Percentiles rank a stretch among this genome's conserved stretches.
Evolutionary conservation across 2,329 filamentous ascomycete species (phyloP).

Genomic region (Moelleriella libera): DNA sequence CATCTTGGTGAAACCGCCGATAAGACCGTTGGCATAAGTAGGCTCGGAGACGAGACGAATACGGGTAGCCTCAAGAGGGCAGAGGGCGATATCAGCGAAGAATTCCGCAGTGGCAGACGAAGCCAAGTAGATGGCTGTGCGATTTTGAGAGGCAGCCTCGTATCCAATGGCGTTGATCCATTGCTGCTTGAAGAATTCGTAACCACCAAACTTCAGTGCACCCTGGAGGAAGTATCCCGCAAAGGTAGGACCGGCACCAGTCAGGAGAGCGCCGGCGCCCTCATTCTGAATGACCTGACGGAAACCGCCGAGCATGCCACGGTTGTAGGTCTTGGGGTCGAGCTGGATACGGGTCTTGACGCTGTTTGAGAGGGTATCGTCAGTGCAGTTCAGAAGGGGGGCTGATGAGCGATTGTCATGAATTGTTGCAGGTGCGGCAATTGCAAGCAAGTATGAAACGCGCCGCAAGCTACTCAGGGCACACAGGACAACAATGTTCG

Average conservation of each 20-base stretch:
- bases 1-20: slow-evolving; percentile 74
- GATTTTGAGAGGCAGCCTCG: slow-evolving; percentile 65
- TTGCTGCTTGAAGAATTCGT: slow-evolving; percentile 94
- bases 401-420: too few relatives aligned
- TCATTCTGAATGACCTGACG: slow-evolving; percentile 71
- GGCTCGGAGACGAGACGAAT: slow-evolving; percentile 86
- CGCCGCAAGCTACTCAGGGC: too few relatives aligned
- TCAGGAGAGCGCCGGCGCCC: slow-evolving; percentile 75
- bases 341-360: slow-evolving; percentile 96
- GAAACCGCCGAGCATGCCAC: slow-evolving; percentile 75
- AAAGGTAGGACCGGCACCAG: slow-evolving; percentile 72
- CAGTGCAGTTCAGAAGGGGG: too few relatives aligned
- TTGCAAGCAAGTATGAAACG: too few relatives aligned
- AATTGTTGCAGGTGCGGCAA: too few relatives aligned
- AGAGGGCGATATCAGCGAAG: slow-evolving; percentile 69
- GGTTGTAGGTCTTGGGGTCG: slow-evolving; percentile 80
- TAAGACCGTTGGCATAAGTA: slow-evolving; percentile 66
- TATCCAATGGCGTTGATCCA: slow-evolving; percentile 67
- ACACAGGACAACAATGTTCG: too few relatives aligned
- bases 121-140: slow-evolving; percentile 68
- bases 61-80: slow-evolving; percentile 85
- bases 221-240: slow-evolving; percentile 92
- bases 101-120: slow-evolving; percentile 52
- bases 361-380: slow-evolving; percentile 27
- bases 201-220: slow-evolving; percentile 86